Base-by-base conservation (phyloP, 305 asterid species). In the Fraxinus baroniana region DNA sequence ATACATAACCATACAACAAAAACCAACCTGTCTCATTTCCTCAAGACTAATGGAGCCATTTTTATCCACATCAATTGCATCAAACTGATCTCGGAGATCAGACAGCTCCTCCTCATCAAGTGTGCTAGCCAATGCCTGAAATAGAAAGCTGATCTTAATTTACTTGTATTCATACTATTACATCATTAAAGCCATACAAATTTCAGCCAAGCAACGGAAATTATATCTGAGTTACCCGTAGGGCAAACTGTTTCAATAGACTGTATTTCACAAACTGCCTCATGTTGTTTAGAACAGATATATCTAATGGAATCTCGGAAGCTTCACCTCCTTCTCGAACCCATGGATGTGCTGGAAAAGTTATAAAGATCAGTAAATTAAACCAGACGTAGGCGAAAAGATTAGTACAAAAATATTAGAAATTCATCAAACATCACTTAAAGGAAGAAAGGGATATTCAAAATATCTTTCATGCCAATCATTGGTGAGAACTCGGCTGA, bases 251-350 rank as follows among this genome's bases (percentile, higher is more conserved):
- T 86, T 96, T 96, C 79, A 96, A 88, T 79, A 92, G 95, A 84
- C 93, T 91, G 88, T 94, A 96, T 77, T 82, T 94, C 80, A 96
- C 99, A 89, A 96, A 96, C 77, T 93, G 95, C 36, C 99, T 92
- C 97, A 96, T 94, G 90, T 92, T 96, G 71, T 91, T 87, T 60
- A 96, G 89, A 71, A 96, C 96, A 52, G 99, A 96, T 68, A 96
- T 96, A 91, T 96, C 99, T 12, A 96, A 89, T 60, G 99, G 99
- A 83, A 96, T 96, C 88, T 96, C 99, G 5, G 98, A 94, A 33
- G 99, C 99, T 87, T 91, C 92, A 52, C 99, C 99, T 83, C 99
- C 99, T 90, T 96, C 99, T 55, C 98, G 90, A 62, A 96, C 99
- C 99, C 99, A 96, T 64, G 95, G 92, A 85, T 96, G 99, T 32